A percentile compares a stretch with the other conserved stretches of the same genome.
Evolutionary conservation across 768 basidiomycete genomes (phyloP).

Genomic region (Lentinula lateritia): DNA sequence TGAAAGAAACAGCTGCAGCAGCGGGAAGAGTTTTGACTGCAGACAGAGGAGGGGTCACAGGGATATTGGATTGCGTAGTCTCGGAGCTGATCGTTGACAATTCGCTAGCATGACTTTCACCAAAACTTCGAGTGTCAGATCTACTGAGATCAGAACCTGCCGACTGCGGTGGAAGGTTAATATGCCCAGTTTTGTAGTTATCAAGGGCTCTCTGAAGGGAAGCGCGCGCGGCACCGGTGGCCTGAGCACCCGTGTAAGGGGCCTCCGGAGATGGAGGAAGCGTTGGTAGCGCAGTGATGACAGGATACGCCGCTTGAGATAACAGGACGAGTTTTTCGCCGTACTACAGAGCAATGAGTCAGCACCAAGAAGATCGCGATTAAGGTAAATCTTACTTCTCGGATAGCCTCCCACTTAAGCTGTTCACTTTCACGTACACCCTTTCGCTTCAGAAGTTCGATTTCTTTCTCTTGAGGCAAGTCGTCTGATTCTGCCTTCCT

Average conservation of each 20-base stretch:
- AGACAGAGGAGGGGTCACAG: slow-evolving; percentile 37
- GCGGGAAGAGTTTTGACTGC: slow-evolving; percentile 13
- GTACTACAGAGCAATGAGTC: slow-evolving; percentile 39
- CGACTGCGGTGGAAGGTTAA: slow-evolving; percentile 41
- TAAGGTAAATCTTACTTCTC: slow-evolving; percentile 49
- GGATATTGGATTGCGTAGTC: slow-evolving; percentile 27
- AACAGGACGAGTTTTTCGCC: slow-evolving; percentile 75
- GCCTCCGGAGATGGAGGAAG: slow-evolving; percentile 52
- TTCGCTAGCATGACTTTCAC: slow-evolving; percentile 77
- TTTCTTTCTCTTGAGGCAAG: slow-evolving; percentile 59
- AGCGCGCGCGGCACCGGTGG: slow-evolving; percentile 66
- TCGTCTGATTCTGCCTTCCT: slow-evolving; percentile 61
- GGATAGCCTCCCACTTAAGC: slow-evolving; percentile 74
- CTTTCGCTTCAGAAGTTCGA: slow-evolving; percentile 70
- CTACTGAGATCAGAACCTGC: slow-evolving; percentile 53
- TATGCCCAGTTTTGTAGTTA: slow-evolving; percentile 66
- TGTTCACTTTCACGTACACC: slow-evolving; percentile 71
- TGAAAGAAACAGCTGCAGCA: slow-evolving; percentile 1
- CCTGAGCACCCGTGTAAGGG: slow-evolving; percentile 58
- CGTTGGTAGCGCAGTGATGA: slow-evolving; percentile 57
- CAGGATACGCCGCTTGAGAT: slow-evolving; percentile 61
- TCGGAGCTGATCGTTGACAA: slow-evolving; percentile 46
- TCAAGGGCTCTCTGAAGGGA: slow-evolving; percentile 76
- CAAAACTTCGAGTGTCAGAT: slow-evolving; percentile 78
- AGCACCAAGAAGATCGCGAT: not conserved